Evolutionary conservation across 176 grass and related monocot genomes (phyloP), one percentile per base, ranked within the genome.

Genomic region (Rhynchospora pubera): DNA sequence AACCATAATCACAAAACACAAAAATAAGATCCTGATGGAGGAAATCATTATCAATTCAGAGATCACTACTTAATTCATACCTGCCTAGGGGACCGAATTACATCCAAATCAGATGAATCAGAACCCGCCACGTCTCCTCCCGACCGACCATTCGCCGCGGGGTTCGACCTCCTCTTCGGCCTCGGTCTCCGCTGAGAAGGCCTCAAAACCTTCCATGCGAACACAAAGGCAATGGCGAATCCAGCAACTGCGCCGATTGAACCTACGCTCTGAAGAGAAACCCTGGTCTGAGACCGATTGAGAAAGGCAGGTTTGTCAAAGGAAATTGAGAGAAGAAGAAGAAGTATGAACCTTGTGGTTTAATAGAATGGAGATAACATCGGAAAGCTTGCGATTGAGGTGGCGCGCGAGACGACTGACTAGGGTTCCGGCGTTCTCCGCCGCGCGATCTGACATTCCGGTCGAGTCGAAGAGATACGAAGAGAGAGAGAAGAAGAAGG

Each of bases 201-300:
- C 57, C 87, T 88, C 83, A 95, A 47, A 78, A 99, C 86, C 84
- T 82, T 99, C 96, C 96, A 99, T 11, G 90, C 91, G 83, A 99
- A 99, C 3, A 95, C 89, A 19, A 95, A 84, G 2, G 96, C 96
- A 88, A 99, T 93, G 53, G 96, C 96, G 76, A 99, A 99, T 9
- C 96, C 96, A 13, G 96, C 96, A 59, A 93, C 91, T 21, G 96
- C 92, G 56, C 91, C 91, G 39, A 99, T 78, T 16, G 96, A 95
- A 0, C 93, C 89, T 9, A 82, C 92, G 43, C 80, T 87, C 96
- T 99, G 83, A 79, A 62, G 9, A 13, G 15, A 56, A 55, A 73
- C 30, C 56, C 11, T 12, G 12, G n/a, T 61, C 9, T 4, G 28
- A 84, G 24, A 57, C 28, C 18, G n/a, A 60, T 13, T 44, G 91